phyloP scores from a whole-genome alignment of 2,329 filamentous ascomycete genomes.

The Alternaria sp. region DNA sequence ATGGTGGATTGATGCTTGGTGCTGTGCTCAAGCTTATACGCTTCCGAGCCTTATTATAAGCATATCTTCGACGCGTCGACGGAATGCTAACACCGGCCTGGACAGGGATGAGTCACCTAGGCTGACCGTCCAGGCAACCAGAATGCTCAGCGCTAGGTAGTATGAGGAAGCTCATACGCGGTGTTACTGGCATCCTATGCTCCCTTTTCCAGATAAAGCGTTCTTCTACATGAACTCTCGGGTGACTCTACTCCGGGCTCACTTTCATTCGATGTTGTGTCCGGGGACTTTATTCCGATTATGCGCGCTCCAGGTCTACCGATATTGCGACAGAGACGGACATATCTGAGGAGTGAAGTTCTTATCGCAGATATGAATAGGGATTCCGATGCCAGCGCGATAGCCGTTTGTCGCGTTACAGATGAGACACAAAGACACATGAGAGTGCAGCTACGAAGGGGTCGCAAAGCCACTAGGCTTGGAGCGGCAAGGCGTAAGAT shows the following conservation, averaged over 20 bases:
- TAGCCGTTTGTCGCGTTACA: neutral
- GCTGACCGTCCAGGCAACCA: neutral
- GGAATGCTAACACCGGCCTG: neutral
- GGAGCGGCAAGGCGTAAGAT: neutral
- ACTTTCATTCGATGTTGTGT: neutral
- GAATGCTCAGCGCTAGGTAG: neutral
- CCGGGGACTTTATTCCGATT: neutral
- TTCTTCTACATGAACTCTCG: neutral
- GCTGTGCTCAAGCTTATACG: neutral
- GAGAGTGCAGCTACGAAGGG: neutral
- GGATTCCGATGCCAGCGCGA: neutral
- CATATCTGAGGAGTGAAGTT: neutral
- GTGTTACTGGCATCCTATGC: neutral
- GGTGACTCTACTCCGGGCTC: neutral
- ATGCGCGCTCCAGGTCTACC: neutral
- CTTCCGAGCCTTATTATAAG: neutral
- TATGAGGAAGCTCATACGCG: neutral
- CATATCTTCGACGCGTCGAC: neutral
- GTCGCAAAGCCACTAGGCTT: neutral
- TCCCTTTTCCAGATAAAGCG: neutral
- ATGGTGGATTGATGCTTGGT: neutral
- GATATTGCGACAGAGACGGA: neutral
- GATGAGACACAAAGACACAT: neutral
- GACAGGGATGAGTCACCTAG: constrained; percentile 1
- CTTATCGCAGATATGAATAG: neutral